phyloP scores from a whole-genome alignment of 331 rosid genomes.

The Phaseolus coccineus region DNA sequence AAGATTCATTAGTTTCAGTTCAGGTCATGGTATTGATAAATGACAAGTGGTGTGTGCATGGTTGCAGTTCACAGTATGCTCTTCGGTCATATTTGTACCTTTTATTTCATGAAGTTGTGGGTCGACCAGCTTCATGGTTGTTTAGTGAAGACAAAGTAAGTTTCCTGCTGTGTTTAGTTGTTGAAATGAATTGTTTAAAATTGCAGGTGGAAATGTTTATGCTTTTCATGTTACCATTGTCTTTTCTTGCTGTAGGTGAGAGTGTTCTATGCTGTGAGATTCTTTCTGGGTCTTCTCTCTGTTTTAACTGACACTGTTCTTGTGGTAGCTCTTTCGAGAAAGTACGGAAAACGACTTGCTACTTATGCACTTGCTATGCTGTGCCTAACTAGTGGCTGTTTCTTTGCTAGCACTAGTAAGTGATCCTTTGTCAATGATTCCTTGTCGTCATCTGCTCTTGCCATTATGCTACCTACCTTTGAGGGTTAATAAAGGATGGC shows the following conservation, averaged over 20 bases:
- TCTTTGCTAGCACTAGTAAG: constrained; percentile 98
- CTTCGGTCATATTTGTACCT: constrained; percentile 93
- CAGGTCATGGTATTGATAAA: constrained; percentile 4
- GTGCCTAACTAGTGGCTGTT: constrained; percentile 95
- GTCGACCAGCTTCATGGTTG: constrained; percentile 83
- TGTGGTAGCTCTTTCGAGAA: constrained; percentile 87
- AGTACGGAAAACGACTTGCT: constrained; percentile 91
- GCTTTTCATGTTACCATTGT: constrained; percentile 41
- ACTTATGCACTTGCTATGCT: constrained; percentile 93
- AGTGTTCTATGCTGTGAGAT: constrained; percentile 91
- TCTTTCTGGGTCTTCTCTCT: constrained; percentile 84
- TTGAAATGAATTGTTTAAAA: constrained; percentile 15
- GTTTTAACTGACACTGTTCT: constrained; percentile 82
- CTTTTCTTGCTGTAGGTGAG: constrained; percentile 66
- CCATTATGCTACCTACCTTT: constrained; percentile 13
- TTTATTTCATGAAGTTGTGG: constrained; percentile 89
- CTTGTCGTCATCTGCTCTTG: background rate
- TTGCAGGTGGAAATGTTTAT: background rate
- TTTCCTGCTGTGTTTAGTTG: constrained; percentile 2
- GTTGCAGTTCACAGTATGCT: constrained; percentile 95
- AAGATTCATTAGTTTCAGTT: constrained; percentile 12
- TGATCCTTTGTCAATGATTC: constrained; percentile 30
- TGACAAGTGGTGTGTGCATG: constrained; percentile 34
- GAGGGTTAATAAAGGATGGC: constrained; percentile 5
- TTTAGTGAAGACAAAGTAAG: constrained; percentile 84